Base-by-base conservation (phyloP, 352 stramenopile genomes). In the Phytophthora cajani region DNA sequence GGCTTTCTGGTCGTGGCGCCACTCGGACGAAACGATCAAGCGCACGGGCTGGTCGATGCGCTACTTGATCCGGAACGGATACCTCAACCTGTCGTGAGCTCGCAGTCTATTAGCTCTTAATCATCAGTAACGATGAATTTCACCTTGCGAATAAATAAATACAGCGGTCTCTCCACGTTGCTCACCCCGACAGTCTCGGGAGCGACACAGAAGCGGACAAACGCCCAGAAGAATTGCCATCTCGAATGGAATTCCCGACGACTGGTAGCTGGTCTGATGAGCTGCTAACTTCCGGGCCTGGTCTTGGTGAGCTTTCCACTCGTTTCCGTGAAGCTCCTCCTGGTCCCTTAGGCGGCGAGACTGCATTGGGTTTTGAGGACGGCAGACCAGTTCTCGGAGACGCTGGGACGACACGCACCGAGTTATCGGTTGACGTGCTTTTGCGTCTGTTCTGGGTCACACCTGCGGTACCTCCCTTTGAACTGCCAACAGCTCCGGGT, bases 341-440 rank as follows among this genome's bases (percentile, higher is more conserved):
- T 82, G 30, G 79, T 87, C 27, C 69, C 97, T 27, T 32, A 38
- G 42, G 33, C 3, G 52, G 33, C 8, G 36, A 66, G 5, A 54
- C 47, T 19, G 36, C 10, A 7, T 36, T 47, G 8, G n/a, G 1
- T 33, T 71, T 85, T 98, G 27, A 84, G 98, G 27, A 91, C 98
- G 69, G 78, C 98, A 33, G 93, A 98, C 81, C 91, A 97, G 57
- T 92, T 95, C 30, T 98, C 90, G 63, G 64, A 30, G 64, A 76
- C 25, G 50, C 50, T 56, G 14, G 21, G 40, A n/a, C 36, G 36
- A 25, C 30, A 36, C 40, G 54, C 38, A 55, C 61, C 32, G 49
- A 32, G n/a, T 60, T 61, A 6, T 61, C 52, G 1, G 38, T 64
- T 9, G 30, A 56, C 6, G 27, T 49, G 17, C 51, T 70, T 73